Evolutionary conservation across 2,329 filamentous ascomycete species (phyloP), one percentile per base, ranked within the genome.

Genomic region (Cladorrhinum sp.): DNA sequence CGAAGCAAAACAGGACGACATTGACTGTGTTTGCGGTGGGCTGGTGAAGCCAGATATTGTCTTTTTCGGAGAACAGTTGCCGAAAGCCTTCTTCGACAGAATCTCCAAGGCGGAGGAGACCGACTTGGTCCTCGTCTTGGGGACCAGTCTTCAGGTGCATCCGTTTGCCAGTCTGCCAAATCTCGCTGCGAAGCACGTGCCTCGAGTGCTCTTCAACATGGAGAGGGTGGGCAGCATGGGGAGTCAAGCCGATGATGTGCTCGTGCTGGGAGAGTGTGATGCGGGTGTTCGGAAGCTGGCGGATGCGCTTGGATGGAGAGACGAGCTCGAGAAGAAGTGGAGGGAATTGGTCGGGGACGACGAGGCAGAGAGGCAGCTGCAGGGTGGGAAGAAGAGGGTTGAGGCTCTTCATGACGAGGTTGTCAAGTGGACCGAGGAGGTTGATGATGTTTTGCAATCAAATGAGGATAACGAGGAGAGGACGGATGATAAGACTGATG

Each of bases 11-110:
- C 72, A 77, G 20, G 98, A 94, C 72, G 79, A 82, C 36, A 18
- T 46, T 16, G 42, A 46, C n/a, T 8, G 42, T 10, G 42, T 46
- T 3, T 46, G 42, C 18, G 42, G 18, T 16, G 93, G 93, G 0
- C 77, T 95, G 2, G 91, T 97, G 39, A 97, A 97, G 76, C 93
- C 93, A 0, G 91, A 96, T 69, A 96, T 97, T 71, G 92, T 96
- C 33, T 97, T 97, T 76, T 97, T 96, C 68, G 92, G 92, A 55
- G 92, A 80, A 70, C 69, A 71, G 64, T 70, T 80, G 24, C 90
- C 90, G 0, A 73, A 76, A 6, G 76, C 75, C 0, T 96, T 96
- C 74, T 86, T 88, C 70, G 71, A 76, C 6, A 86, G 84, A 61
- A 76, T 79, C 26, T 71, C 74, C 33, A 73, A 87, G 7, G 82